Evolutionary conservation across 805 yeast genomes (phyloP).

Genomic region (Hanseniaspora osmophila): DNA sequence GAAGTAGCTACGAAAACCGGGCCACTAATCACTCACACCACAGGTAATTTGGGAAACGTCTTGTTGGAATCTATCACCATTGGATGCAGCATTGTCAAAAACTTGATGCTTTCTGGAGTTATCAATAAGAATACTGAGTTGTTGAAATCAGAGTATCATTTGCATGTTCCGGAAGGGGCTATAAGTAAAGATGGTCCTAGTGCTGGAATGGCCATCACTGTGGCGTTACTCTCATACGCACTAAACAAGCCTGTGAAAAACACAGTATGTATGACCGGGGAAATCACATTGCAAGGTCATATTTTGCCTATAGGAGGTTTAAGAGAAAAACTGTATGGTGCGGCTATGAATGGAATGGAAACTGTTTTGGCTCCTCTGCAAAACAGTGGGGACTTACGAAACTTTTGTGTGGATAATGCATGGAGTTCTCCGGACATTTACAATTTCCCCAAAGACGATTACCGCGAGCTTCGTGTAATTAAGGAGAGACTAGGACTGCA

Average conservation of each 20-base stretch:
- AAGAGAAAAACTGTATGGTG: constrained; percentile 64
- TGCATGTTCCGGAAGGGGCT: constrained; percentile 62
- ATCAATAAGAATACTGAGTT: constrained; percentile 26
- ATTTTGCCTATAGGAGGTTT: constrained; percentile 76
- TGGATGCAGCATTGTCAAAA: constrained; percentile 58
- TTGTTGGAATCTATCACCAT: constrained; percentile 70
- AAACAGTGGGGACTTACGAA: constrained; percentile 48
- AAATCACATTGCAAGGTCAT: constrained; percentile 63
- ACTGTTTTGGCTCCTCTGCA: constrained; percentile 57
- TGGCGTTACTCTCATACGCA: constrained; percentile 67
- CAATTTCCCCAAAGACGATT: not conserved
- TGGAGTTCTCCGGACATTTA: not conserved
- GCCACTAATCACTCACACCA: constrained; percentile 38
- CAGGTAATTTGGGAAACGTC: constrained; percentile 75
- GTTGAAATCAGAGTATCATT: constrained; percentile 45
- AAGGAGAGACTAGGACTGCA: constrained; percentile 41
- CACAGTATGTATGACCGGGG: constrained; percentile 74
- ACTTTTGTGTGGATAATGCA: not conserved
- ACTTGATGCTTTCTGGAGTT: constrained; percentile 30
- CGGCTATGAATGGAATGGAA: constrained; percentile 53
- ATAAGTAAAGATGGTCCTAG: constrained; percentile 42
- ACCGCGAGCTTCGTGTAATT: constrained; percentile 16
- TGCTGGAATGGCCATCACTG: constrained; percentile 56
- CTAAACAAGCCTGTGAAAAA: constrained; percentile 35
- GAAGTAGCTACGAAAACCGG: constrained; percentile 22